phyloP scores from a whole-genome alignment of 2,329 filamentous ascomycete genomes.

The Talaromyces atroroseus region DNA sequence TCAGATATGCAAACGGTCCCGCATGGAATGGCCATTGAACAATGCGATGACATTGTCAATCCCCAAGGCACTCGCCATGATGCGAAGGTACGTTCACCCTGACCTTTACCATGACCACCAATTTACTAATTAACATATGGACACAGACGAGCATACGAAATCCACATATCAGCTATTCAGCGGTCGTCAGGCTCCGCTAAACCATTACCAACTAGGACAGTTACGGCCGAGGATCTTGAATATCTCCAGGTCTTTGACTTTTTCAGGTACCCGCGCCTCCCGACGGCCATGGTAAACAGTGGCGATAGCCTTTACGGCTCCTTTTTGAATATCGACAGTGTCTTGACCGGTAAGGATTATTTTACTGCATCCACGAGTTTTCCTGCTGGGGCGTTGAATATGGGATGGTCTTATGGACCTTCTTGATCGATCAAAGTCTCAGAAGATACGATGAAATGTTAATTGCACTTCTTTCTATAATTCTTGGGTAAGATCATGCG shows the following conservation, averaged over 20 bases:
- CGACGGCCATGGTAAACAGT: constrained; percentile 24
- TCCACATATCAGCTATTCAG: constrained; percentile 3
- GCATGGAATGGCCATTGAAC: constrained; percentile 75
- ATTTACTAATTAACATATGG: not conserved
- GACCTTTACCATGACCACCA: not conserved
- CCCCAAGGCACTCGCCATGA: constrained; percentile 1
- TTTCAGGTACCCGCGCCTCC: constrained; percentile 82
- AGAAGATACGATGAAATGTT: not conserved
- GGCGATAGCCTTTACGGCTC: not conserved
- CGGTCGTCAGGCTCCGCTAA: not conserved
- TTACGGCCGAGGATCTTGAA: constrained; percentile 64
- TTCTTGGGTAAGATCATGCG: not conserved
- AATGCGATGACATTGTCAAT: constrained; percentile 40
- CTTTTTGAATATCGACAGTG: constrained; percentile 4
- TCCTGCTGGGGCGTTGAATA: not conserved
- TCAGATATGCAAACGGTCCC: constrained; percentile 76
- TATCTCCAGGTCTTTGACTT: constrained; percentile 92
- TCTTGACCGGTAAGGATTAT: not conserved
- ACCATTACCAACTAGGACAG: not conserved
- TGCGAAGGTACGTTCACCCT: constrained; percentile 1
- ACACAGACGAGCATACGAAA: constrained; percentile 4
- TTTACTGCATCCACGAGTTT: not conserved
- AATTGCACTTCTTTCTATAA: not conserved
- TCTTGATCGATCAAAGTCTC: not conserved
- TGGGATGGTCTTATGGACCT: not conserved